Conservation (phyloP, 805 yeast species). For the Yamadazyma laniorum region DNA sequence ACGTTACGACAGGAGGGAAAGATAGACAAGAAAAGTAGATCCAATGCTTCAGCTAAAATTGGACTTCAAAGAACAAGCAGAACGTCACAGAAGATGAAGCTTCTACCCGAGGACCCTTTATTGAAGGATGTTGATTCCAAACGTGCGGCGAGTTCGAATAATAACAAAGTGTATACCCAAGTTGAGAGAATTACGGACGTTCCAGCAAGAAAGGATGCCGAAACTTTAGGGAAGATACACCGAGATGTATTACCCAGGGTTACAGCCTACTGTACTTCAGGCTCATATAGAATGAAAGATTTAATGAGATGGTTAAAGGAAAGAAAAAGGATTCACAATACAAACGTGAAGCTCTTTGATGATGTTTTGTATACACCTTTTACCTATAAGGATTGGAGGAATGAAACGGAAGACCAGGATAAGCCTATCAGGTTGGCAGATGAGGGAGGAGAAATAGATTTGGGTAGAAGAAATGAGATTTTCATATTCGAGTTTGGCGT, state of each 20-base stretch:
- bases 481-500: constrained; percentile 96
- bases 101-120: constrained; percentile 49
- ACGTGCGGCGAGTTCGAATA: background rate
- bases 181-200: constrained; percentile 80
- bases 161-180: constrained; percentile 60
- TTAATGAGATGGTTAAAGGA: constrained; percentile 82
- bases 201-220: constrained; percentile 92
- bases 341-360: constrained; percentile 85
- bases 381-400: constrained; percentile 74
- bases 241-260: constrained; percentile 86
- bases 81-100: constrained; percentile 68
- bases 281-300: constrained; percentile 87
- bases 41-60: constrained; percentile 34
- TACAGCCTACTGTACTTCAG: constrained; percentile 95
- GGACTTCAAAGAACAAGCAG: constrained; percentile 76
- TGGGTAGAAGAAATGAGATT: constrained; percentile 76
- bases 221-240: constrained; percentile 82
- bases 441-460: constrained; percentile 93
- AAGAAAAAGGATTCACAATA: constrained; percentile 66
- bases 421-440: constrained; percentile 72
- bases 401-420: constrained; percentile 25
- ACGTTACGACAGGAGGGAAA: background rate
- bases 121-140: background rate
- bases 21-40: constrained; percentile 7
- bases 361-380: constrained; percentile 95